These are phyloP conservation scores for Pichia sp. DNA, from an alignment of 1,139 yeast species.

Conservation along the genomic window DNA sequence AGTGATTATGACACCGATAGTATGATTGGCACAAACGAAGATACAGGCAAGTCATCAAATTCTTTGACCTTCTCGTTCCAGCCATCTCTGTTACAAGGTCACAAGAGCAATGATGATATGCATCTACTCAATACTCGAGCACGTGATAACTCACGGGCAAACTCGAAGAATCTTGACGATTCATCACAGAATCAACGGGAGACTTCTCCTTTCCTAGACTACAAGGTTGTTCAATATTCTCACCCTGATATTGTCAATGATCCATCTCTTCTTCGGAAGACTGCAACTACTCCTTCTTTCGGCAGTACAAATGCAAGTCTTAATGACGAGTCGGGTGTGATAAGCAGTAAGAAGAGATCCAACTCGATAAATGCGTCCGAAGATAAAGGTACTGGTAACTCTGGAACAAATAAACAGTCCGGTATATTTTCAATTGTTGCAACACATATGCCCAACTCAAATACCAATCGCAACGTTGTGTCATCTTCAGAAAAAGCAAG, in stretches of 20 bases:
- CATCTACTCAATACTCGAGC: neutral
- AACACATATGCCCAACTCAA: neutral
- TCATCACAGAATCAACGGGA: neutral
- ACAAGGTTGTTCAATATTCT: conserved; percentile 1
- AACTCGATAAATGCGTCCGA: neutral
- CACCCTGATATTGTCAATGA: conserved; percentile 9
- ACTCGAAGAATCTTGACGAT: neutral
- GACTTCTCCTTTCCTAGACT: conserved; percentile 1
- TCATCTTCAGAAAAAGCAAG: conserved; percentile 4
- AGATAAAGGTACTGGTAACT: neutral
- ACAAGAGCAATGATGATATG: conserved; percentile 6
- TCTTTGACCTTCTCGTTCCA: conserved; percentile 16
- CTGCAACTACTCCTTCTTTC: conserved; percentile 9
- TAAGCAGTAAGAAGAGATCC: conserved; percentile 4
- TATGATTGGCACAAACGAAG: neutral
- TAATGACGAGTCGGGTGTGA: conserved; percentile 3
- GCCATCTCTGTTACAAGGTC: conserved; percentile 14
- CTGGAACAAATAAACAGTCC: neutral
- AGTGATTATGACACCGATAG: conserved; percentile 3
- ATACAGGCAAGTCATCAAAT: neutral
- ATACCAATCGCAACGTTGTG: neutral
- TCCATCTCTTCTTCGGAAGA: conserved; percentile 6
- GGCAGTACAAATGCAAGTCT: conserved; percentile 10
- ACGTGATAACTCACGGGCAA: neutral
- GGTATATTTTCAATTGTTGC: conserved; percentile 9